These are phyloP conservation scores for Plenodomus biglobosus DNA, from an alignment of 2,329 filamentous ascomycete species.

Conservation along the genomic window DNA sequence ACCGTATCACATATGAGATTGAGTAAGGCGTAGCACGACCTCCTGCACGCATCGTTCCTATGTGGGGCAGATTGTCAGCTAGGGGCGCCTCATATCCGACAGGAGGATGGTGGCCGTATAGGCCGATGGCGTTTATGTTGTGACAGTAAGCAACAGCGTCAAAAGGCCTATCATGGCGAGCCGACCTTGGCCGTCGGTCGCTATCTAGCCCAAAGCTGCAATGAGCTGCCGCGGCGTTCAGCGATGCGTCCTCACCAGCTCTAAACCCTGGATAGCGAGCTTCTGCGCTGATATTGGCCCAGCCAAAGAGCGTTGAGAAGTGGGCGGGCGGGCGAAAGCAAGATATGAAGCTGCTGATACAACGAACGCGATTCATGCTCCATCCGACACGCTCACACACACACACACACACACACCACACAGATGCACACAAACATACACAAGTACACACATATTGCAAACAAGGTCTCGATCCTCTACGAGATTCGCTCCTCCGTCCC, in stretches of 20 bases:
- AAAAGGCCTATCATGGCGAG: conserved; percentile 21
- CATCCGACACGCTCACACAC: conserved; percentile 18
- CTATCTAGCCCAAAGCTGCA: conserved; percentile 26
- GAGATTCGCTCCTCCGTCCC: conserved; percentile 31
- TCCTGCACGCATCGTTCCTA: conserved; percentile 17
- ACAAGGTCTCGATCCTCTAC: conserved; percentile 29
- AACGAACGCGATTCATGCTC: conserved; percentile 30
- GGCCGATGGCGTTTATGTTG: conserved; percentile 33
- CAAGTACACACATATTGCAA: conserved; percentile 6
- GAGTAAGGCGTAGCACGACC: conserved; percentile 18
- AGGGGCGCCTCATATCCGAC: conserved; percentile 20
- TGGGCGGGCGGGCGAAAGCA: conserved; percentile 16
- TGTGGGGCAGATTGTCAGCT: conserved; percentile 35
- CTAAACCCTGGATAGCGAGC: conserved; percentile 28
- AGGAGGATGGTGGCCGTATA: conserved; percentile 31
- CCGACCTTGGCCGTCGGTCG: conserved; percentile 23
- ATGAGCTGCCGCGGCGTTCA: conserved; percentile 23
- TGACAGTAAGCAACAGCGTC: conserved; percentile 32
- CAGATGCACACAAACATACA: too few relatives aligned
- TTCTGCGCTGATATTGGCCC: conserved; percentile 20
- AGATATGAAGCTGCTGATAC: conserved; percentile 17
- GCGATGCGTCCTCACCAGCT: conserved; percentile 28
- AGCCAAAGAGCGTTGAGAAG: conserved; percentile 28
- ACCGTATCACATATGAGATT: conserved; percentile 18
- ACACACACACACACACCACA: neutral